These are phyloP conservation scores for Ceratobasidium sp. DNA, from an alignment of 1,284 basidiomycete species.

Conservation along the genomic window DNA sequence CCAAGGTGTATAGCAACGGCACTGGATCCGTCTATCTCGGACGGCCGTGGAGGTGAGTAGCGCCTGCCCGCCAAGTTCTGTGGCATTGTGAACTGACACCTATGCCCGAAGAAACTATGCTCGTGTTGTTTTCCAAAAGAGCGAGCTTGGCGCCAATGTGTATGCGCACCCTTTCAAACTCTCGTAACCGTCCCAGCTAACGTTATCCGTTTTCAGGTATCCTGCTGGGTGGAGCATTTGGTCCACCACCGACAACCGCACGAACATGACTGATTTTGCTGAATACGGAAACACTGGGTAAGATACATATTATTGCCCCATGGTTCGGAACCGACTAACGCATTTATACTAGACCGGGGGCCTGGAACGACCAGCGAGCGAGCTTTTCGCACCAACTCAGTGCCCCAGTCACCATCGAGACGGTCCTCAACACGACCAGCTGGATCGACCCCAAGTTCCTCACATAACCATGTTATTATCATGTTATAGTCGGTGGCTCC, in stretches of 20 bases:
- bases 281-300: constrained; percentile 47
- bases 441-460: constrained; percentile 47
- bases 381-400: constrained; percentile 39
- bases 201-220: background rate
- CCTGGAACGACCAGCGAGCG: constrained; percentile 41
- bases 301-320: background rate
- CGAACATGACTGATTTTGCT: constrained; percentile 46
- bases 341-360: constrained; percentile 16
- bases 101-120: constrained; percentile 43
- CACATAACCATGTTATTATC: too few relatives aligned
- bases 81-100: background rate
- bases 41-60: constrained; percentile 40
- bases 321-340: background rate
- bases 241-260: constrained; percentile 42
- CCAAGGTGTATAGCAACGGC: constrained; percentile 41
- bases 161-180: background rate
- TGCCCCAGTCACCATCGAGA: constrained; percentile 39
- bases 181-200: background rate
- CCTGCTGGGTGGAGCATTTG: constrained; percentile 46
- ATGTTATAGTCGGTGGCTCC: too few relatives aligned
- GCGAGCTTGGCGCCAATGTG: constrained; percentile 27
- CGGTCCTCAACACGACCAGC: constrained; percentile 47
- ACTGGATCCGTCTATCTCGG: constrained; percentile 40
- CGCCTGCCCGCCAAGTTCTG: background rate
- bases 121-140: constrained; percentile 48